These are phyloP conservation scores for Allium sativum DNA, from an alignment of 106 monocot genomes.

Conservation along the genomic window DNA sequence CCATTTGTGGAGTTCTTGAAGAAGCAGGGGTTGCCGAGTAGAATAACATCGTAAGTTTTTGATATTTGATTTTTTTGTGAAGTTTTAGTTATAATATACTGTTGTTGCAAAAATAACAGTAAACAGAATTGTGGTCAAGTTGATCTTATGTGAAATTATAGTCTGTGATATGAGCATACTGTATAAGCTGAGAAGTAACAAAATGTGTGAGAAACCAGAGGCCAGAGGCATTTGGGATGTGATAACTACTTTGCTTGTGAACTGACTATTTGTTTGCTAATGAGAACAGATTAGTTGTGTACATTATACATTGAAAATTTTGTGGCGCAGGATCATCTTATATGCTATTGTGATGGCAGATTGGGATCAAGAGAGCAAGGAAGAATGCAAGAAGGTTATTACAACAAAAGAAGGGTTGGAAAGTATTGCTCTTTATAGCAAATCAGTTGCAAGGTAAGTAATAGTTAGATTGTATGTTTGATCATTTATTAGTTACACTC, in stretches of 20 bases:
- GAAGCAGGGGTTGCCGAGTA: conserved; percentile 61
- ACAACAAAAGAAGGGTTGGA: conserved; percentile 78
- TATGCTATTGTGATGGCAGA: conserved; percentile 83
- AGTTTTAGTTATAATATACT: too few relatives aligned
- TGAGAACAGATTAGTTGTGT: too few relatives aligned
- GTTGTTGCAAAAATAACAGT: too few relatives aligned
- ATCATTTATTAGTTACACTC: too few relatives aligned
- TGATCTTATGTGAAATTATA: too few relatives aligned
- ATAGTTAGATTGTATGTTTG: neutral
- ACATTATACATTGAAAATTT: neutral
- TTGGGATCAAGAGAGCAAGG: conserved; percentile 59
- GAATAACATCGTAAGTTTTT: conserved; percentile 53
- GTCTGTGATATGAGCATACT: too few relatives aligned
- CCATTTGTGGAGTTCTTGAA: conserved; percentile 69
- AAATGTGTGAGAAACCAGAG: too few relatives aligned
- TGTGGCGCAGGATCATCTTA: conserved; percentile 56
- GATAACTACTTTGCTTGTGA: too few relatives aligned
- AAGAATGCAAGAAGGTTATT: conserved; percentile 27
- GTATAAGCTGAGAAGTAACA: too few relatives aligned
- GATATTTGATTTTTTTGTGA: neutral
- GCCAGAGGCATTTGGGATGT: too few relatives aligned
- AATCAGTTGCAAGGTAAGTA: conserved; percentile 66
- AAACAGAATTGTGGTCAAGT: too few relatives aligned
- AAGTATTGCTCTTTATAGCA: conserved; percentile 61
- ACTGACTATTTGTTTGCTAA: too few relatives aligned